Evolutionary conservation across 768 basidiomycete genomes (phyloP).

Genomic region (Suillus placidus): DNA sequence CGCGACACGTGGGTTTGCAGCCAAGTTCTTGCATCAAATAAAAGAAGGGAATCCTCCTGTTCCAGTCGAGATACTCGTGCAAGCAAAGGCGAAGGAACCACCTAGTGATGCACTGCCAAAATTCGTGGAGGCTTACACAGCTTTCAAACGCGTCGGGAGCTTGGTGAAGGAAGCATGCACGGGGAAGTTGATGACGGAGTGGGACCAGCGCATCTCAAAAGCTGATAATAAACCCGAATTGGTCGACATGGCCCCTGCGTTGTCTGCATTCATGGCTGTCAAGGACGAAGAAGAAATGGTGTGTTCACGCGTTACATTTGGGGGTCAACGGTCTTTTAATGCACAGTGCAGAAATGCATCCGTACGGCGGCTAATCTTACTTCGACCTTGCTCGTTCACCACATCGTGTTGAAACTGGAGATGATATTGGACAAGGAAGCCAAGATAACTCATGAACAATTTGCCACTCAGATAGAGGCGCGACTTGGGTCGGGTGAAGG

Average conservation of each 20-base stretch:
- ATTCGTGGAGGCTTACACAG: slow-evolving; percentile 64
- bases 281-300: slow-evolving; percentile 95
- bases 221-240: slow-evolving; percentile 66
- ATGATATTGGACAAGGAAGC: slow-evolving; percentile 90
- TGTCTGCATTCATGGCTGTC: slow-evolving; percentile 79
- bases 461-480: slow-evolving; percentile 84
- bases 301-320: slow-evolving; percentile 31
- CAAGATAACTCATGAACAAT: slow-evolving; percentile 85
- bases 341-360: slow-evolving; percentile 64
- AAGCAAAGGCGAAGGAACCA: slow-evolving; percentile 80
- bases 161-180: slow-evolving; percentile 81
- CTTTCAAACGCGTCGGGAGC: slow-evolving; percentile 67
- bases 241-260: slow-evolving; percentile 74
- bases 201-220: slow-evolving; percentile 66
- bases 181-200: slow-evolving; percentile 87
- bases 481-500: slow-evolving; percentile 76
- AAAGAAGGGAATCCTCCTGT: slow-evolving; percentile 56
- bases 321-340: slow-evolving; percentile 14
- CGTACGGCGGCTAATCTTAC: slow-evolving; percentile 78
- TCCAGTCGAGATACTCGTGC: slow-evolving; percentile 74
- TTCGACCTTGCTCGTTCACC: slow-evolving; percentile 81
- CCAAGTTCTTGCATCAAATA: slow-evolving; percentile 84
- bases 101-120: slow-evolving; percentile 73
- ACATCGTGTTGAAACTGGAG: slow-evolving; percentile 87
- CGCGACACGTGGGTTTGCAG: slow-evolving; percentile 43